phyloP scores from a whole-genome alignment of 441 rosid genomes.

The Bruguiera hainesii region DNA sequence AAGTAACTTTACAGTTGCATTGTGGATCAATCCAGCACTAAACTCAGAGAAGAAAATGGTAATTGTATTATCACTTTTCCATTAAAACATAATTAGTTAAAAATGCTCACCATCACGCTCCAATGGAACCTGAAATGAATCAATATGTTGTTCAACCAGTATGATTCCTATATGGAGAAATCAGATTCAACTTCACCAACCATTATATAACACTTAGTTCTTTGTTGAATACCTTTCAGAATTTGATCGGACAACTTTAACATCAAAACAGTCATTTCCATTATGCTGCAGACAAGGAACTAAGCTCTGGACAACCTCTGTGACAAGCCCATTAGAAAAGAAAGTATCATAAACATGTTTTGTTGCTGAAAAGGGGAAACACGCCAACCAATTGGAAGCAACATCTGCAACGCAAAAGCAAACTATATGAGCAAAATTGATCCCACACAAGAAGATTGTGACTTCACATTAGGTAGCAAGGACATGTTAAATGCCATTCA shows the following conservation, averaged over 20 bases:
- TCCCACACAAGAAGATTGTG: not conserved
- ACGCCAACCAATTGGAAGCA: slow-evolving; percentile 85
- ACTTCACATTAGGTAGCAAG: not conserved
- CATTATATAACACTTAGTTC: slow-evolving; percentile 4
- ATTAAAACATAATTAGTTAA: not conserved
- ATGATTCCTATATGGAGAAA: not conserved
- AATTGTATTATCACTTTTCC: not conserved
- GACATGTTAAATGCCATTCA: not conserved
- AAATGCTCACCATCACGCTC: not conserved
- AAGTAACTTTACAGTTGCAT: too few species aligned
- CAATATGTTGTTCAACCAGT: not conserved
- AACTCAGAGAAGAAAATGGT: not conserved
- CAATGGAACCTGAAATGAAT: not conserved
- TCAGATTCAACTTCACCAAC: not conserved
- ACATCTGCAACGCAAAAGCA: slow-evolving; percentile 54
- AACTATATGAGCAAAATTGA: slow-evolving; percentile 9
- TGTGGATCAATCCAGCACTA: not conserved
- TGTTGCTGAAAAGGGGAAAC: slow-evolving; percentile 75
- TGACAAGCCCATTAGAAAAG: slow-evolving; percentile 61
- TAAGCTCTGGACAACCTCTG: slow-evolving; percentile 79
- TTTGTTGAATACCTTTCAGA: slow-evolving; percentile 57
- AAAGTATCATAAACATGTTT: slow-evolving; percentile 73
- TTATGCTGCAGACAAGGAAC: slow-evolving; percentile 58
- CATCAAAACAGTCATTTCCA: slow-evolving; percentile 35
- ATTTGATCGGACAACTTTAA: slow-evolving; percentile 51